Evolutionary conservation across 2,329 filamentous ascomycete genomes (phyloP).

Genomic region (Gliomastix tumulicola): DNA sequence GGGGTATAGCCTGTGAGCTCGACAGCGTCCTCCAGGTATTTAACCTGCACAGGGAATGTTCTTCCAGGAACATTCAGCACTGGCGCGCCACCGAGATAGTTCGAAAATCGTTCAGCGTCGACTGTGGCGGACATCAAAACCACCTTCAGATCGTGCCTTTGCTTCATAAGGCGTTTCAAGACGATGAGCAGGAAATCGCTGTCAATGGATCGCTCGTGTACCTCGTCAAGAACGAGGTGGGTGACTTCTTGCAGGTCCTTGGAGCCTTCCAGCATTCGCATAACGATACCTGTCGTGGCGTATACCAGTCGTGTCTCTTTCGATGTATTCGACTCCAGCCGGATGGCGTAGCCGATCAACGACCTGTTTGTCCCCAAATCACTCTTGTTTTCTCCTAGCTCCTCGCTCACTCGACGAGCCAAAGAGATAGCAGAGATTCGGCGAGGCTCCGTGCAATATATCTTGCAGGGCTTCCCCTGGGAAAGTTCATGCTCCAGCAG

Average conservation of each 20-base stretch:
- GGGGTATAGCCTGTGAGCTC: conserved; percentile 72
- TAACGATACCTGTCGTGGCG: conserved; percentile 88
- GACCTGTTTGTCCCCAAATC: conserved; percentile 80
- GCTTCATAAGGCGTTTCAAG: conserved; percentile 71
- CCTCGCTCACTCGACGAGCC: conserved; percentile 87
- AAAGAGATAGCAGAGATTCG: conserved; percentile 95
- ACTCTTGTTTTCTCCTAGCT: conserved; percentile 76
- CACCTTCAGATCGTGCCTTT: conserved; percentile 79
- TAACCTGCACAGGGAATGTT: conserved; percentile 85
- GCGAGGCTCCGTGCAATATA: conserved; percentile 92
- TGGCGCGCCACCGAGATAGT: conserved; percentile 78
- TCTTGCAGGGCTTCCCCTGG: conserved; percentile 75
- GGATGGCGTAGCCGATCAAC: conserved; percentile 88
- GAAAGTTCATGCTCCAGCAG: conserved; percentile 83
- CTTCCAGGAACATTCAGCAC: conserved; percentile 86
- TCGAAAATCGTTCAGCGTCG: conserved; percentile 84
- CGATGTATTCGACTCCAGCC: conserved; percentile 80
- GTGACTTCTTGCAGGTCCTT: conserved; percentile 84
- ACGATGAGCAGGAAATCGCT: conserved; percentile 95
- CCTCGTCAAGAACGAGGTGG: conserved; percentile 93
- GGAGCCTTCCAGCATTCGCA: conserved; percentile 90
- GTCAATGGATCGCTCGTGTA: conserved; percentile 93
- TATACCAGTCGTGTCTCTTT: conserved; percentile 80
- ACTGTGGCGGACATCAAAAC: conserved; percentile 97
- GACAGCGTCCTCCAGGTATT: conserved; percentile 87